These are phyloP conservation scores for Ascochyta lentis DNA, from an alignment of 2,329 filamentous ascomycete genomes.

Conservation along the genomic window DNA sequence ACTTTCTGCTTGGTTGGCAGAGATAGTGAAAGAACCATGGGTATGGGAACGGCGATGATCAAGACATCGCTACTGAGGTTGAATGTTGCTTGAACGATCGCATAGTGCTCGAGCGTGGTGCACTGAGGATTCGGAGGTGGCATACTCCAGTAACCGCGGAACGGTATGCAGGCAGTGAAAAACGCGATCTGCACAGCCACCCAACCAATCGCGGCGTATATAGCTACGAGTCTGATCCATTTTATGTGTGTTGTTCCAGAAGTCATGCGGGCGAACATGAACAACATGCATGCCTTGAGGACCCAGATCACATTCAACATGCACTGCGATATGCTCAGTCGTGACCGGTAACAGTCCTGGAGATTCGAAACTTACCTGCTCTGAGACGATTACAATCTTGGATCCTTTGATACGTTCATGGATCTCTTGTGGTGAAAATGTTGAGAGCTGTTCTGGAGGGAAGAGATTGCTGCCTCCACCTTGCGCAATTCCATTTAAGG, in stretches of 20 bases:
- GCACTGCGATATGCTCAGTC: slow-evolving; percentile 59
- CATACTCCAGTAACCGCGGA: slow-evolving; percentile 64
- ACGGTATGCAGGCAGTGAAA: slow-evolving; percentile 61
- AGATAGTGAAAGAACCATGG: slow-evolving; percentile 59
- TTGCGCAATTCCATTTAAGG: slow-evolving; percentile 50
- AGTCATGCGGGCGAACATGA: slow-evolving; percentile 64
- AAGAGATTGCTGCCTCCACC: slow-evolving; percentile 55
- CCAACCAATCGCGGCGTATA: slow-evolving; percentile 58
- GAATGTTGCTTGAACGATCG: slow-evolving; percentile 65
- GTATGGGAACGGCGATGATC: slow-evolving; percentile 66
- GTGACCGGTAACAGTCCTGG: not conserved
- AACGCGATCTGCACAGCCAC: slow-evolving; percentile 61
- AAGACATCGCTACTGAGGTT: slow-evolving; percentile 67
- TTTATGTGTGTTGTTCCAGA: slow-evolving; percentile 54
- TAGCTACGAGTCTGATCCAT: slow-evolving; percentile 57
- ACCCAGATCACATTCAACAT: slow-evolving; percentile 66
- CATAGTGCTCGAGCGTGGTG: slow-evolving; percentile 62
- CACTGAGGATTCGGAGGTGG: slow-evolving; percentile 63
- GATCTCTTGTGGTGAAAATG: slow-evolving; percentile 49
- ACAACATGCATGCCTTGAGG: slow-evolving; percentile 63
- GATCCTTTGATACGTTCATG: slow-evolving; percentile 53
- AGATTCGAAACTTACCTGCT: slow-evolving; percentile 44
- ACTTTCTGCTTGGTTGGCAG: slow-evolving; percentile 61
- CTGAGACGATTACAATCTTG: slow-evolving; percentile 54
- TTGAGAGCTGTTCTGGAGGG: slow-evolving; percentile 44